These are phyloP conservation scores for Kazachstania viticola DNA, from an alignment of 805 yeast genomes.

Conservation along the genomic window DNA sequence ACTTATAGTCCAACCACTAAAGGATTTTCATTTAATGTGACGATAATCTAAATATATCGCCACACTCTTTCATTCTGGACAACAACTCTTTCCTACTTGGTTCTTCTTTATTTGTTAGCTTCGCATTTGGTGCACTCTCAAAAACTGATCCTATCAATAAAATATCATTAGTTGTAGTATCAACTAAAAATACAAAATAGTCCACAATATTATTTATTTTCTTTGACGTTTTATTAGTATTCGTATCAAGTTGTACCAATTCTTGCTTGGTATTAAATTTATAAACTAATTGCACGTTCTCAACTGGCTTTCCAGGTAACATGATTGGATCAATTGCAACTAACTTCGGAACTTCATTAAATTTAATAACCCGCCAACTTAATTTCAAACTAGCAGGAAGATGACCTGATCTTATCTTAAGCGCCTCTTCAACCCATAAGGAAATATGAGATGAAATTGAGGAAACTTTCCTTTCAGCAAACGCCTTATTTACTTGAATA, in stretches of 20 bases:
- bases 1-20: no score
- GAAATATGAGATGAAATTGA: slow-evolving; percentile 36
- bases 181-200: slow-evolving; percentile 49
- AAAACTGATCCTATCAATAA: slow-evolving; percentile 57
- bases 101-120: slow-evolving; percentile 21
- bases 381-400: slow-evolving; percentile 49
- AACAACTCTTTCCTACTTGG: slow-evolving; percentile 18
- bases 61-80: slow-evolving; percentile 22
- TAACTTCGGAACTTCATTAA: slow-evolving; percentile 61
- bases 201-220: slow-evolving; percentile 46
- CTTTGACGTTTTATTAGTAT: slow-evolving; percentile 34
- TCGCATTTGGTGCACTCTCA: slow-evolving; percentile 39
- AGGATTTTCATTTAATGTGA: no score
- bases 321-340: slow-evolving; percentile 60
- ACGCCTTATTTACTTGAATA: slow-evolving; percentile 69
- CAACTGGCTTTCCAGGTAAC: slow-evolving; percentile 41
- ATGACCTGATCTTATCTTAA: slow-evolving; percentile 38
- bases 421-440: slow-evolving; percentile 52
- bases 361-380: slow-evolving; percentile 68
- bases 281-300: slow-evolving; percentile 49
- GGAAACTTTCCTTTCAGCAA: slow-evolving; percentile 48
- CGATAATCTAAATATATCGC: slow-evolving; percentile 22
- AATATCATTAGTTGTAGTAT: slow-evolving; percentile 46
- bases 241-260: slow-evolving; percentile 36
- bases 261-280: slow-evolving; percentile 53